A percentile compares a stretch with the other conserved stretches of the same genome.
phyloP scores from a whole-genome alignment of 805 yeast species.

The Isabelozyma rhagii region DNA sequence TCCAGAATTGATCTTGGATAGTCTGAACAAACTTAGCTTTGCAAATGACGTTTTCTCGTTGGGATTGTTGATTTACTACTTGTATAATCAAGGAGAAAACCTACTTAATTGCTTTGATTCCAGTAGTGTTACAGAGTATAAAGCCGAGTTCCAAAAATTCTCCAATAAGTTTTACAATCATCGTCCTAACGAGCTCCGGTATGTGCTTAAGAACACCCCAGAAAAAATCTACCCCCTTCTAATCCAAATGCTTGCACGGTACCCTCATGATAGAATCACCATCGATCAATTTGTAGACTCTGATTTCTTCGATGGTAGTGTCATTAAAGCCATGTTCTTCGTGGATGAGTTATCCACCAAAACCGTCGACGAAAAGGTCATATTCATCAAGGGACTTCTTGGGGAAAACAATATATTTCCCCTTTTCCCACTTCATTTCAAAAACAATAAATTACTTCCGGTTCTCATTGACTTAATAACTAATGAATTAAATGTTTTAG shows the following conservation, averaged over 20 bases:
- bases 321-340: constrained; percentile 75
- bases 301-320: constrained; percentile 75
- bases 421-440: constrained; percentile 41
- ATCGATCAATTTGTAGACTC: constrained; percentile 70
- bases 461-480: constrained; percentile 52
- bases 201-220: constrained; percentile 59
- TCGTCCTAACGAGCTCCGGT: constrained; percentile 29
- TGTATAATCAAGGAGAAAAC: constrained; percentile 57
- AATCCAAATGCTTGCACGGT: constrained; percentile 53
- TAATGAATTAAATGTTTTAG: constrained; percentile 30
- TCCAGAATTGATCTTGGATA: constrained; percentile 76
- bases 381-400: constrained; percentile 67
- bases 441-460: constrained; percentile 73
- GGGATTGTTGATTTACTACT: constrained; percentile 69
- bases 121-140: constrained; percentile 58
- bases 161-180: constrained; percentile 43
- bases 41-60: constrained; percentile 82
- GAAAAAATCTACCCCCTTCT: constrained; percentile 47
- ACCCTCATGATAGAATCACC: constrained; percentile 54
- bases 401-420: constrained; percentile 20
- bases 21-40: constrained; percentile 48
- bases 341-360: constrained; percentile 82
- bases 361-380: constrained; percentile 58
- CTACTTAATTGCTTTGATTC: constrained; percentile 40
- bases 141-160: constrained; percentile 49